Percentiles rank a stretch among this genome's conserved stretches.
These are phyloP conservation scores for Stevia rebaudiana DNA, from an alignment of 140 eudicot genomes.

Conservation along the genomic window DNA sequence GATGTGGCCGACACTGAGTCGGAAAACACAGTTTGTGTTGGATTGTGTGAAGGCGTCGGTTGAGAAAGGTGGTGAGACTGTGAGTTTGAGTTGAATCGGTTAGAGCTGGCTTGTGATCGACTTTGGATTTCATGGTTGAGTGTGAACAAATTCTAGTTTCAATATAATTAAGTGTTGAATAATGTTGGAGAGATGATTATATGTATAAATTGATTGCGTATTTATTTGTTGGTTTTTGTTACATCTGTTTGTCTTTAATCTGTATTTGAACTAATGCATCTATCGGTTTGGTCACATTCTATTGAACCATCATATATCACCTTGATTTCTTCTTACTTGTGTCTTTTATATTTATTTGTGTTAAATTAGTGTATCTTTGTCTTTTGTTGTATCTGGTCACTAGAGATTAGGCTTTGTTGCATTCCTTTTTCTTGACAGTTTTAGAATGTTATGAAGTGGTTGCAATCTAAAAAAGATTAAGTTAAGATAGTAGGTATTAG, in stretches of 20 bases:
- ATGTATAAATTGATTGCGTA: no score
- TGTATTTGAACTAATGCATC: no score
- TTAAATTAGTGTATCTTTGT: background rate
- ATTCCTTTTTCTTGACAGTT: no score
- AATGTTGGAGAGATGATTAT: constrained; percentile 3
- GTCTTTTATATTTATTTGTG: background rate
- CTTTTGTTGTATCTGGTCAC: background rate
- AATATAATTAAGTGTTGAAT: constrained; percentile 13
- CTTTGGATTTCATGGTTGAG: background rate
- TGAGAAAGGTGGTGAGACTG: constrained; percentile 43
- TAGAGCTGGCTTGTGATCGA: background rate
- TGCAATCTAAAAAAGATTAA: no score
- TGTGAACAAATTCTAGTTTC: background rate
- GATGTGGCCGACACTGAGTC: constrained; percentile 47
- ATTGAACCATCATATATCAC: no score
- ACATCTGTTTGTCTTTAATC: no score
- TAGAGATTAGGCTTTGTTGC: no score
- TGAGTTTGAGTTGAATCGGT: constrained; percentile 28
- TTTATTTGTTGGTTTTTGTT: background rate
- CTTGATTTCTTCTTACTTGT: no score
- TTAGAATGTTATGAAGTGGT: no score
- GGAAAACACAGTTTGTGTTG: constrained; percentile 50
- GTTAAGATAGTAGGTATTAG: no score
- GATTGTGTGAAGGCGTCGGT: constrained; percentile 62
- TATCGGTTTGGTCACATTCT: no score